A percentile compares a stretch with the other conserved stretches of the same genome.
phyloP scores from a whole-genome alignment of 2,329 filamentous ascomycete genomes.

The Botrytis paeoniae region DNA sequence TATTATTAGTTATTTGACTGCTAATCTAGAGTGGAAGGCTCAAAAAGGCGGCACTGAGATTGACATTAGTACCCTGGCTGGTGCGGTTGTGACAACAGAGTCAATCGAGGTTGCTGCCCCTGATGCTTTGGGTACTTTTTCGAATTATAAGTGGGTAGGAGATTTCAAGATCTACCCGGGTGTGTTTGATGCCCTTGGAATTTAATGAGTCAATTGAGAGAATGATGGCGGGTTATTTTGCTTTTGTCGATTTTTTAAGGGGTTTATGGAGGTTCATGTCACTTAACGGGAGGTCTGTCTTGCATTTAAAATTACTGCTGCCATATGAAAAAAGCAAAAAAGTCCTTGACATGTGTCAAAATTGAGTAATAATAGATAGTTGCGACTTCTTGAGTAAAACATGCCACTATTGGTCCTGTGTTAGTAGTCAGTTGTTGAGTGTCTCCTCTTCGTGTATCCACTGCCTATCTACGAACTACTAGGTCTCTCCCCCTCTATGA shows the following conservation, averaged over 20 bases:
- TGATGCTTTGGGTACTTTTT: constrained; percentile 1
- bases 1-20: constrained; percentile 33
- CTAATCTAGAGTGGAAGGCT: constrained; percentile 31
- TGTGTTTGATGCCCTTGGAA: not conserved
- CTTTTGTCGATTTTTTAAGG: not conserved
- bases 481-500: not conserved
- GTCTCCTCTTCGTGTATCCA: not conserved
- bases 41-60: constrained; percentile 10
- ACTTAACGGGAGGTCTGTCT: not conserved
- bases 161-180: constrained; percentile 14
- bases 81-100: not conserved
- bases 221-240: not conserved
- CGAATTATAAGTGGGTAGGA: constrained; percentile 18
- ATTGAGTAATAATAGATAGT: not conserved
- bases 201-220: not conserved
- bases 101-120: constrained; percentile 15
- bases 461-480: not conserved
- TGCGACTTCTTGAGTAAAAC: not conserved
- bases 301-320: not conserved
- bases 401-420: not conserved
- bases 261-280: not conserved
- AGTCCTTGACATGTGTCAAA: not conserved
- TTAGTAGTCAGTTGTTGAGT: not conserved
- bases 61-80: not conserved
- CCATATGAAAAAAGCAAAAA: not conserved